These are phyloP conservation scores for Ganoderma multipileum DNA, from an alignment of 1,284 basidiomycete genomes.

Conservation along the genomic window DNA sequence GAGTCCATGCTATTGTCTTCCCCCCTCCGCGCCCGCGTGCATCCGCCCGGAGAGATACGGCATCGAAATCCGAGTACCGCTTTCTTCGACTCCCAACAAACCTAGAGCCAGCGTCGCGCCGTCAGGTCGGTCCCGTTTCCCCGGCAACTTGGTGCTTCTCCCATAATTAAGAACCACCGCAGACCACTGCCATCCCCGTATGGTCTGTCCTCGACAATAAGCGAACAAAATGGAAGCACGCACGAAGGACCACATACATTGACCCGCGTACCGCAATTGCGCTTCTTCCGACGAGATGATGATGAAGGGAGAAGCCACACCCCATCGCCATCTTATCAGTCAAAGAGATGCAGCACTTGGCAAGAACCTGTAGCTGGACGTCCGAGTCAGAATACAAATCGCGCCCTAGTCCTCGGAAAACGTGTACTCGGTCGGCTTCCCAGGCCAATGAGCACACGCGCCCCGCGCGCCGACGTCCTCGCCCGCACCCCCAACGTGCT, in stretches of 20 bases:
- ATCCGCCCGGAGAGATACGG: not conserved
- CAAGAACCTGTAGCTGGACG: not conserved
- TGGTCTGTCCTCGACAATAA: not conserved
- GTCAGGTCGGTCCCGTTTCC: slow-evolving; percentile 1
- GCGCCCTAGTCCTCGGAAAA: slow-evolving; percentile 1
- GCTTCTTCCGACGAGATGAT: not conserved
- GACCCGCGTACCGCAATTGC: not conserved
- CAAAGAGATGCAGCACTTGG: not conserved
- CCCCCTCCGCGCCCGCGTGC: not conserved
- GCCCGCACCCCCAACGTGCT: not conserved
- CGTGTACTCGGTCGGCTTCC: not conserved
- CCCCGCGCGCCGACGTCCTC: not conserved
- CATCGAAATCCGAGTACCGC: not conserved
- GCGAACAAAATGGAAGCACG: not conserved
- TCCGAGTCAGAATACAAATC: not conserved
- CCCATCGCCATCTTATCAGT: not conserved
- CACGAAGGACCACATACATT: not conserved
- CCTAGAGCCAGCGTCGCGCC: not conserved
- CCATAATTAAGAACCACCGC: slow-evolving; percentile 1
- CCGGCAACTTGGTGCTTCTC: not conserved
- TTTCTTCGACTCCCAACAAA: slow-evolving; percentile 1
- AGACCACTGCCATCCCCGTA: not conserved
- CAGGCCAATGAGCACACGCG: not conserved
- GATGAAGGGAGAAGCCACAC: not conserved
- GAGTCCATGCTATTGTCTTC: not conserved